Evolutionary conservation across 2,329 filamentous ascomycete genomes (phyloP).

Genomic region (Pseudocercospora vitis): DNA sequence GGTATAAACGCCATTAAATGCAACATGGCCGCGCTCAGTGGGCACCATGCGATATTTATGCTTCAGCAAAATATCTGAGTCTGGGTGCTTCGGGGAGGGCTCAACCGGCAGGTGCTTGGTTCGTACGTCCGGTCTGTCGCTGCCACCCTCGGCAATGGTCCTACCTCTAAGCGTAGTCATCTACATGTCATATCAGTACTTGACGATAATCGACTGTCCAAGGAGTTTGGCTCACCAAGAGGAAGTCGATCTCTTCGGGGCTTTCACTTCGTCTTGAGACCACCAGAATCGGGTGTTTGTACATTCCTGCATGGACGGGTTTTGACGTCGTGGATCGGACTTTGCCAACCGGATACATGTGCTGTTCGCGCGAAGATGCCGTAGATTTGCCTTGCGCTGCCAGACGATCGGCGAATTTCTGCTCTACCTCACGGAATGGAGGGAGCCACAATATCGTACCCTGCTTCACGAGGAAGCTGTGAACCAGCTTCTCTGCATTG

Average conservation of each 20-base stretch:
- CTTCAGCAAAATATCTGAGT: neutral
- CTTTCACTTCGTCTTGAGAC: neutral
- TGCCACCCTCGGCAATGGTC: neutral
- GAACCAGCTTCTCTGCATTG: neutral
- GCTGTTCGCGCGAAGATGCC: neutral
- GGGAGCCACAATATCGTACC: neutral
- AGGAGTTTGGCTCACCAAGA: neutral
- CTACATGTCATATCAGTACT: neutral
- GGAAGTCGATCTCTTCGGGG: neutral
- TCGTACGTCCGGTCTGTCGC: neutral
- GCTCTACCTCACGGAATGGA: neutral
- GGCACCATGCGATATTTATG: neutral
- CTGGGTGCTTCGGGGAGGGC: neutral
- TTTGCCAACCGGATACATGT: no score
- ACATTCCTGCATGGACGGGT: neutral
- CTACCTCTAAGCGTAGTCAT: neutral
- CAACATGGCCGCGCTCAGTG: neutral
- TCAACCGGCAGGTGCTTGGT: neutral
- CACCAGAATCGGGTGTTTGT: neutral
- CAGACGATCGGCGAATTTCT: neutral
- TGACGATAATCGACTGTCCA: neutral
- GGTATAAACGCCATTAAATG: neutral
- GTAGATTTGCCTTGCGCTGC: neutral
- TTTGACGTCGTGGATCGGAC: neutral
- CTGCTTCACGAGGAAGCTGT: neutral